phyloP scores from a whole-genome alignment of 768 basidiomycete genomes.

The Tylopilus plumbeoviolaceoides region DNA sequence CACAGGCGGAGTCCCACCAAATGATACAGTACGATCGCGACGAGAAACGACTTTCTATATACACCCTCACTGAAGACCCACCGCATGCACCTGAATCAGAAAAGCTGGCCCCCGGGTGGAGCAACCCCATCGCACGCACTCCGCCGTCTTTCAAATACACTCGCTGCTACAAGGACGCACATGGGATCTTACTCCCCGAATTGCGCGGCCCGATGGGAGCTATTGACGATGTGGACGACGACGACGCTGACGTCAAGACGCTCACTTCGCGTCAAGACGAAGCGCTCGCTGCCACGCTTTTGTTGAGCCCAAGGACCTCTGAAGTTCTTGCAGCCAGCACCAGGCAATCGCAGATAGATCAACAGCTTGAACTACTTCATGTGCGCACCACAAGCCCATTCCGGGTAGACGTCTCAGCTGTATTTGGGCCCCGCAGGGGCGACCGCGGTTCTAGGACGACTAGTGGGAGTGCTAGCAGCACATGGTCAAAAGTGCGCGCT shows the following conservation, averaged over 20 bases:
- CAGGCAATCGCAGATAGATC: conserved; percentile 1
- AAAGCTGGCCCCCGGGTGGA: conserved; percentile 32
- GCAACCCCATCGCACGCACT: conserved; percentile 19
- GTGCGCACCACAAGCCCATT: conserved; percentile 46
- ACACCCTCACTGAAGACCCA: conserved; percentile 18
- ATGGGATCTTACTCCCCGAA: conserved; percentile 21
- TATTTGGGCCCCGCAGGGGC: conserved; percentile 19
- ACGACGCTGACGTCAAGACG: conserved; percentile 30
- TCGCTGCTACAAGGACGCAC: conserved; percentile 1
- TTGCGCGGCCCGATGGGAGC: conserved; percentile 11
- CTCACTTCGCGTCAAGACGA: conserved; percentile 30
- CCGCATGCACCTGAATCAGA: conserved; percentile 28
- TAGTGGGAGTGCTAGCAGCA: conserved; percentile 22
- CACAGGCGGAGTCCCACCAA: conserved; percentile 17
- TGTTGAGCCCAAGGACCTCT: conserved; percentile 43
- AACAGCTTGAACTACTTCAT: conserved; percentile 27
- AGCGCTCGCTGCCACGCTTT: conserved; percentile 40
- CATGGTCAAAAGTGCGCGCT: conserved; percentile 30
- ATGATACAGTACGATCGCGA: conserved; percentile 24
- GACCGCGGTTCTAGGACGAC: conserved; percentile 20
- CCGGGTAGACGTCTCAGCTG: conserved; percentile 37
- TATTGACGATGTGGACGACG: conserved; percentile 17
- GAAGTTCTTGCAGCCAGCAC: conserved; percentile 19
- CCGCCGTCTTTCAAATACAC: conserved; percentile 13
- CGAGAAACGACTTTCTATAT: conserved; percentile 28